A percentile compares a stretch with the other conserved stretches of the same genome.
Conservation (phyloP, 257 asterid species). For the Solanum verrucosum region DNA sequence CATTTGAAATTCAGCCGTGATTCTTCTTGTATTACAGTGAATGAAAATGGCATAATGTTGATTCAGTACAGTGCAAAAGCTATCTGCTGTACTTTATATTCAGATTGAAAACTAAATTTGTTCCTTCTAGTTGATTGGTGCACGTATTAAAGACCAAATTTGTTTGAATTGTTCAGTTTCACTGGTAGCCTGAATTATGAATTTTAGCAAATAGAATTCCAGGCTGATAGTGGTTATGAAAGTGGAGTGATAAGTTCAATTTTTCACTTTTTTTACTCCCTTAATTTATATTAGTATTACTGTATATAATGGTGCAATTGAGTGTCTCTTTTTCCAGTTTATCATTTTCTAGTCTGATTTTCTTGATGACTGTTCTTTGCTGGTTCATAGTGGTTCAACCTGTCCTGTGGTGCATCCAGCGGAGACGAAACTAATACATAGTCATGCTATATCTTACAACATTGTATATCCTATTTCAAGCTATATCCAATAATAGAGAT, state of each 20-base stretch:
- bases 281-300: neutral
- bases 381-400: neutral
- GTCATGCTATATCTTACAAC: neutral
- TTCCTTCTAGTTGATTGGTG: neutral
- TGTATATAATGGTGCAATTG: neutral
- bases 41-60: neutral
- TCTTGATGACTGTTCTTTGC: neutral
- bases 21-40: neutral
- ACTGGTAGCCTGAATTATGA: neutral
- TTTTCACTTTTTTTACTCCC: neutral
- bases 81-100: neutral
- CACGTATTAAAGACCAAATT: neutral
- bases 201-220: neutral
- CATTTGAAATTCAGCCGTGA: neutral
- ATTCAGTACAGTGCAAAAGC: neutral
- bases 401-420: neutral
- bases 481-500: neutral
- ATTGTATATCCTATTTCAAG: neutral
- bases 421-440: neutral
- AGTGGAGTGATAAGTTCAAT: neutral
- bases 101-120: neutral
- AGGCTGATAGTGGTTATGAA: neutral
- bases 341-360: neutral
- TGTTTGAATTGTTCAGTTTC: neutral
- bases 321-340: neutral